Base-by-base conservation (phyloP, 179 eudicot species). In the Patellifolia procumbens region DNA sequence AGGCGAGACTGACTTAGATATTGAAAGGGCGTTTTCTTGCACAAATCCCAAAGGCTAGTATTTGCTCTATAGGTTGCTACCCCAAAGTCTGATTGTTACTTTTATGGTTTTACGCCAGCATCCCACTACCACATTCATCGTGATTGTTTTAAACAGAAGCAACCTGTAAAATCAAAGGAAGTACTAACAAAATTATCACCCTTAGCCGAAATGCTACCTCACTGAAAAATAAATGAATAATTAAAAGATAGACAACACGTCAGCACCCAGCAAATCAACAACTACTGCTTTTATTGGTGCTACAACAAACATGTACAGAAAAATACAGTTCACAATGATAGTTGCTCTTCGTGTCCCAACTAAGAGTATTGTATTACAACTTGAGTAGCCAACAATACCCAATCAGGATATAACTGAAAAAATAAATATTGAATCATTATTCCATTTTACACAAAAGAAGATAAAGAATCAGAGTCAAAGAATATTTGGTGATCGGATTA, bases 301-400 rank as follows among this genome's bases (percentile, higher is more conserved):
- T 64, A 64, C 68, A 64, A 7, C 46, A 22, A 39, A 32, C 70
- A 39, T 7, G 52, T 17, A 51, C 59, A 75, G 32, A 56, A 22
- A 59, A 53, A 28, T 59, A 42, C 79, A 55, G 28, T 76, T 42
- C 28, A 70, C 32, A 64, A 67, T 24, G 55, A 55, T 34, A 67
- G 22, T 76, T 24, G 55, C 56, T 39, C 49, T 66, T 66, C 51
- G 24, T 66, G 20, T 39, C 79, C 43, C 48, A 53, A 66, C 24
- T 69, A 45, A 12, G 45, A 58, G 28, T 29, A 55, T 51, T 31
- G 2, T 22, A 39, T 8, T 43, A 43, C 66, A 76, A 43, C 12
- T 17, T 56, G 53, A 17, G 13, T 10, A 69, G 42, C 28, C 56
- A 63, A 70, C 9, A 20, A 69, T 37, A 53, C 32, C 4, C 46